Conservation (phyloP, 371 early-diverging fungal genomes). For the Syncephalastrum monosporum region DNA sequence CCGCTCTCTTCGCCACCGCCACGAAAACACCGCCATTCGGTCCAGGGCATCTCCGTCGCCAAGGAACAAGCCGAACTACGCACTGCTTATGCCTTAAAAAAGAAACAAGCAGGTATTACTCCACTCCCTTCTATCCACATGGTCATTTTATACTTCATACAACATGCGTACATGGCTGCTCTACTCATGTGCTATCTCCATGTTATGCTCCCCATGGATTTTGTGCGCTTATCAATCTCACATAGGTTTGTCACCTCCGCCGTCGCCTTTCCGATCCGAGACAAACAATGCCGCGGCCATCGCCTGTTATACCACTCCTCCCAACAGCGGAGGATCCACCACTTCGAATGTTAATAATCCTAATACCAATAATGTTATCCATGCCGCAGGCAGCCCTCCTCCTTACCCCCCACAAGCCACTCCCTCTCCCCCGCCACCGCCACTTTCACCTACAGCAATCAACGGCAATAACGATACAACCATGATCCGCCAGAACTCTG, state of each 20-base stretch:
- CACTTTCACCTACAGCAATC: conserved; percentile 20
- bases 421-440: conserved; percentile 14
- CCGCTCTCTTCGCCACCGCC: conserved; percentile 14
- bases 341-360: not conserved
- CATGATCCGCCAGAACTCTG: conserved; percentile 20
- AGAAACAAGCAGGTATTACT: conserved; percentile 10
- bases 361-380: not conserved
- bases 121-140: too few relatives aligned
- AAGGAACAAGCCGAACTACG: conserved; percentile 41
- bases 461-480: conserved; percentile 9
- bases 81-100: conserved; percentile 19
- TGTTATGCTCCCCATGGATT: too few relatives aligned
- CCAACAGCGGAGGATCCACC: conserved; percentile 7
- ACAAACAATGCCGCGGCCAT: conserved; percentile 1
- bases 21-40: conserved; percentile 45
- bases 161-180: too few relatives aligned
- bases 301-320: conserved; percentile 15
- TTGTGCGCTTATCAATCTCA: too few relatives aligned
- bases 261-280: conserved; percentile 3
- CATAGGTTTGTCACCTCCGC: conserved; percentile 11
- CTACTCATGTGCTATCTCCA: too few relatives aligned
- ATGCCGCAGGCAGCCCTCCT: not conserved
- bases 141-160: too few relatives aligned
- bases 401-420: not conserved
- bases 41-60: conserved; percentile 45